Evolutionary conservation across 164 flowering plant genomes (phyloP), one percentile per base, ranked within the genome.

Genomic region (Stephania yunnanensis): DNA sequence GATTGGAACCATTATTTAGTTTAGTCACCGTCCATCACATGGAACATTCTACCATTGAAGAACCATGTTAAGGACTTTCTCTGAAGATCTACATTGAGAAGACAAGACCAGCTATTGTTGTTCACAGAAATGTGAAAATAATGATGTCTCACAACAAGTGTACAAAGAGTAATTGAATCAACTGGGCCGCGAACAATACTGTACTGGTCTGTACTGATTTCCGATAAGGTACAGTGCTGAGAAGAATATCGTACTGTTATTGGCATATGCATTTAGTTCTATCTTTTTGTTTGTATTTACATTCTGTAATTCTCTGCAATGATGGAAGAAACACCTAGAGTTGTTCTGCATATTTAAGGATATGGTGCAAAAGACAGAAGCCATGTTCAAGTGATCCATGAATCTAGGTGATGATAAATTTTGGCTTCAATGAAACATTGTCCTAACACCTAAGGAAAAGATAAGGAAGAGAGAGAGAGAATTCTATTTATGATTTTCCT

Each of bases 11-110:
- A 36, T 36, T 58, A 6, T n/a, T 58, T 15, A 58, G 0, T 58
- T 58, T 58, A 58, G 20, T 15, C 64, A 58, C 64, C 64, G 64
- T 12, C 64, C 64, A 58, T 10, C 64, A 15, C 64, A 58, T 58
- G 64, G 64, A 58, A 58, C 64, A 15, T 19, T 58, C 20, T 7
- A 58, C 64, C 19, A 5, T 15, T 3, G 64, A 58, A 58, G 13
- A 58, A 58, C 64, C 64, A 58, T 58, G 64, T 58, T 58, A n/a
- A 58, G n/a, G 64, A 58, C n/a, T 58, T 58, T 58, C 64, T 19
- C 64, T 19, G n/a, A 58, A 58, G 64, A 58, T 58, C 64, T 58
- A 15, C 64, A 58, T 17, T 15, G 64, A 12, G 64, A 58, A 58
- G 17, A 58, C 64, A 58, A 58, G 64, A 58, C n/a, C n/a, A 6